Conservation (phyloP, 371 early-diverging fungal genomes). For the Mucor velutinosus region DNA sequence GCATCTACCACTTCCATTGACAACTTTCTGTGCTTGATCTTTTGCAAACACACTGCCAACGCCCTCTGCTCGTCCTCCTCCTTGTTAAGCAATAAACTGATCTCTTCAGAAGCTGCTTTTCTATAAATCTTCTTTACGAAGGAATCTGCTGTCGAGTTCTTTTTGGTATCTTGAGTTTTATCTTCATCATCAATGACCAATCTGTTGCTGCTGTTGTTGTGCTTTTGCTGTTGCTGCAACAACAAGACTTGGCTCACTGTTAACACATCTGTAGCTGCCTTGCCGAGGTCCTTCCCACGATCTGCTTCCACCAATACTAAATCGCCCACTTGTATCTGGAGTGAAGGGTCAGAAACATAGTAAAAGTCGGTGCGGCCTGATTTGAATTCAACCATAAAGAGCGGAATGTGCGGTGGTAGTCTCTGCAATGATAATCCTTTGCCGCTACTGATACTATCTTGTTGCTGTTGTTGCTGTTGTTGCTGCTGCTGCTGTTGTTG, state of each 20-base stretch:
- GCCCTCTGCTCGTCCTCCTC: constrained; percentile 89
- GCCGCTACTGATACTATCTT: constrained; percentile 11
- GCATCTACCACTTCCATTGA: constrained; percentile 96
- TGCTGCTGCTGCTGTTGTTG: not conserved
- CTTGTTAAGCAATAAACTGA: constrained; percentile 74
- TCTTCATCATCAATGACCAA: constrained; percentile 14
- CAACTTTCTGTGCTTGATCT: constrained; percentile 83
- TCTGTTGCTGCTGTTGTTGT: constrained; percentile 18
- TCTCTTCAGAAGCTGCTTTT: constrained; percentile 75
- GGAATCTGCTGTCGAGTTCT: constrained; percentile 51
- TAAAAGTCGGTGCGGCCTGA: constrained; percentile 89
- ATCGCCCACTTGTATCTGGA: constrained; percentile 57
- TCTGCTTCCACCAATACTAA: constrained; percentile 96
- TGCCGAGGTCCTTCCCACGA: constrained; percentile 94
- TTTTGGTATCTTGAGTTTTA: not conserved
- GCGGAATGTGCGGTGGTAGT: constrained; percentile 54
- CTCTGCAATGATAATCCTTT: constrained; percentile 56
- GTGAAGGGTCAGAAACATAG: constrained; percentile 59
- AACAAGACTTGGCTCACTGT: constrained; percentile 16
- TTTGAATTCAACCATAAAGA: constrained; percentile 90
- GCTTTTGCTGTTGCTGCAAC: constrained; percentile 7
- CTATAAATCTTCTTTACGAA: constrained; percentile 89
- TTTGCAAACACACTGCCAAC: constrained; percentile 82
- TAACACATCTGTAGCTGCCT: constrained; percentile 35
- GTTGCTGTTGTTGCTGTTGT: not conserved